phyloP scores from a whole-genome alignment of 164 flowering plant genomes.

The Aristolochia contorta region DNA sequence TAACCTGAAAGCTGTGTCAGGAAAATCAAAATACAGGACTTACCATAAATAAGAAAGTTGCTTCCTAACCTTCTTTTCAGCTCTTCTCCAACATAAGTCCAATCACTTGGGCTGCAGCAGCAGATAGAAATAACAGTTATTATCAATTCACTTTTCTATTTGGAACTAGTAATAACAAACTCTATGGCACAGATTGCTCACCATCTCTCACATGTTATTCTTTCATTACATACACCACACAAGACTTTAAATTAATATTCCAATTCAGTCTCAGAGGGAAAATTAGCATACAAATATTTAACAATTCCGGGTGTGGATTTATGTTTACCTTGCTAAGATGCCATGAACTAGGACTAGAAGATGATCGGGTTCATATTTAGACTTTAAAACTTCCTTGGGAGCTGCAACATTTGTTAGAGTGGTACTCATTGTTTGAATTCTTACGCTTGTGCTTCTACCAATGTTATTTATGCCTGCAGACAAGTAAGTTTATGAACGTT shows the following conservation, averaged over 20 bases:
- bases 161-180: not conserved
- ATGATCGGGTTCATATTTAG: slow-evolving; percentile 69
- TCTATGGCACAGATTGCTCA: no score
- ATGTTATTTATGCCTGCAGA: slow-evolving; percentile 37
- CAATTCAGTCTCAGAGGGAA: no score
- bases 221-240: not conserved
- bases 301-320: not conserved
- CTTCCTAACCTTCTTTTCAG: slow-evolving; percentile 69
- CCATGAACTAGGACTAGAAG: slow-evolving; percentile 98
- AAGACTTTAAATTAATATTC: not conserved
- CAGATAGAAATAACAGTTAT: not conserved
- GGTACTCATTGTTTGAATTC: slow-evolving; percentile 49
- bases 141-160: not conserved
- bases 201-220: no score
- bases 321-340: slow-evolving; percentile 69
- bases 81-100: slow-evolving; percentile 83
- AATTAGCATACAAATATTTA: no score
- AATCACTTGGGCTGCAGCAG: slow-evolving; percentile 81
- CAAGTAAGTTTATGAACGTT: not conserved
- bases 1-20: not conserved
- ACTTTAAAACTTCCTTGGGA: slow-evolving; percentile 19
- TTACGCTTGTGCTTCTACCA: slow-evolving; percentile 29
- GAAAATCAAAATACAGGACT: slow-evolving; percentile 2
- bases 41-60: slow-evolving; percentile 78
- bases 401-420: slow-evolving; percentile 36